Conservation (phyloP, 768 basidiomycete species). For the Sarcodon aspratus region DNA sequence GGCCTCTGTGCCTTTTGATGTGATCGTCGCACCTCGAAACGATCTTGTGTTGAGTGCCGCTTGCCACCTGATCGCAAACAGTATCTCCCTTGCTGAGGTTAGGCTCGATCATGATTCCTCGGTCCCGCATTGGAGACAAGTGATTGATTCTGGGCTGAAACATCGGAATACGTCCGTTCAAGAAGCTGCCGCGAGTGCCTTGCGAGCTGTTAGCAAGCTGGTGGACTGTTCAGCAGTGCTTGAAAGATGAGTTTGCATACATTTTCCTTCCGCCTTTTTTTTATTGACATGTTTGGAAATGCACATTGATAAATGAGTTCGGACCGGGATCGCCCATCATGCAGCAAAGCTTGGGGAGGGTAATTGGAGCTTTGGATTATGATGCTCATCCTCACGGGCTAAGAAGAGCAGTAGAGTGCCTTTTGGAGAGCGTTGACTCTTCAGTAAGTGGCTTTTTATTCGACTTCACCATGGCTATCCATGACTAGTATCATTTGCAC, state of each 20-base stretch:
- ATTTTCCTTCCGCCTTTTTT: background rate
- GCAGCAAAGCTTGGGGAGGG: slow-evolving; percentile 65
- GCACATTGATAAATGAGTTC: slow-evolving; percentile 57
- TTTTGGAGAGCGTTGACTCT: slow-evolving; percentile 48
- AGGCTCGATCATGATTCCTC: slow-evolving; percentile 26
- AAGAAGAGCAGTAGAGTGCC: slow-evolving; percentile 38
- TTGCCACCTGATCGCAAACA: slow-evolving; percentile 57
- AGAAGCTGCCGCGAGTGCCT: slow-evolving; percentile 62
- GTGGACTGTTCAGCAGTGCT: slow-evolving; percentile 54
- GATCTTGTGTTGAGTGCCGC: slow-evolving; percentile 62
- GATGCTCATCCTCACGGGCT: slow-evolving; percentile 40
- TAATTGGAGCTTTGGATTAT: slow-evolving; percentile 65
- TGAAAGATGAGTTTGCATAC: slow-evolving; percentile 53
- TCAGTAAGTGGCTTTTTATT: slow-evolving; percentile 27
- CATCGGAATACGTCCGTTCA: slow-evolving; percentile 56
- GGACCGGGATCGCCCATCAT: slow-evolving; percentile 34
- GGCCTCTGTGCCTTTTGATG: slow-evolving; percentile 28
- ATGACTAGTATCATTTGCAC: slow-evolving; percentile 9
- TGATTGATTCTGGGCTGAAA: slow-evolving; percentile 65
- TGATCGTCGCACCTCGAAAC: slow-evolving; percentile 54
- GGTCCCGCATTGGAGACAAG: slow-evolving; percentile 50
- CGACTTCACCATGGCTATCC: slow-evolving; percentile 6
- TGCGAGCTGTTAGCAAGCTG: slow-evolving; percentile 58
- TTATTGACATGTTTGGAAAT: slow-evolving; percentile 2
- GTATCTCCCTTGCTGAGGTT: slow-evolving; percentile 49